A percentile compares a stretch with the other conserved stretches of the same genome.
phyloP scores from a whole-genome alignment of 176 grass and related monocot genomes.

The Ampelocalamus luodianensis region DNA sequence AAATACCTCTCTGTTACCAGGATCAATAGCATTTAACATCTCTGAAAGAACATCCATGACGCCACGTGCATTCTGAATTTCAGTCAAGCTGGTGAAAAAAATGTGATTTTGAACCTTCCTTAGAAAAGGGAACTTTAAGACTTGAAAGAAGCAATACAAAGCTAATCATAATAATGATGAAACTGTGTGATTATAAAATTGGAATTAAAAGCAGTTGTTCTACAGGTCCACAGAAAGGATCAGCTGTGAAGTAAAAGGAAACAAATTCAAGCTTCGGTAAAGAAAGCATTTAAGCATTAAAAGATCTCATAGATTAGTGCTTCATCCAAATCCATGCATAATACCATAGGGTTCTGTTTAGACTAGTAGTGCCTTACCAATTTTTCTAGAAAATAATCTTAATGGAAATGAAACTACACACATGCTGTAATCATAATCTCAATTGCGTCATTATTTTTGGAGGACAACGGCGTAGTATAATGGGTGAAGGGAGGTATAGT shows the following conservation, averaged over 20 bases:
- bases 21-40: conserved; percentile 96
- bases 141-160: conserved; percentile 3
- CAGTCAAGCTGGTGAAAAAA: conserved; percentile 58
- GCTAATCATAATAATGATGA: conserved; percentile 29
- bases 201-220: conserved; percentile 15
- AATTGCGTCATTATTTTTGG: conserved; percentile 9
- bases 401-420: conserved; percentile 23
- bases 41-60: conserved; percentile 90
- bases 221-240: conserved; percentile 11
- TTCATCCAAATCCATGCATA: not conserved
- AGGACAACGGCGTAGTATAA: not conserved
- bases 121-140: conserved; percentile 10
- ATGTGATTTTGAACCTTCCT: conserved; percentile 23
- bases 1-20: conserved; percentile 86
- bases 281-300: not conserved
- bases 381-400: conserved; percentile 25
- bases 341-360: not conserved
- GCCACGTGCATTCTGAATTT: conserved; percentile 94
- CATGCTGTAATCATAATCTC: not conserved
- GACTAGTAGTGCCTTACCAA: not conserved
- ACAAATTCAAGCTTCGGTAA: not conserved
- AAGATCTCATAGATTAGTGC: not conserved
- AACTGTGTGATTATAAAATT: conserved; percentile 11
- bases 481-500: not conserved
- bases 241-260: not conserved